Evolutionary conservation across 306 rosid species (phyloP).

Genomic region (Inga leiocalycina): DNA sequence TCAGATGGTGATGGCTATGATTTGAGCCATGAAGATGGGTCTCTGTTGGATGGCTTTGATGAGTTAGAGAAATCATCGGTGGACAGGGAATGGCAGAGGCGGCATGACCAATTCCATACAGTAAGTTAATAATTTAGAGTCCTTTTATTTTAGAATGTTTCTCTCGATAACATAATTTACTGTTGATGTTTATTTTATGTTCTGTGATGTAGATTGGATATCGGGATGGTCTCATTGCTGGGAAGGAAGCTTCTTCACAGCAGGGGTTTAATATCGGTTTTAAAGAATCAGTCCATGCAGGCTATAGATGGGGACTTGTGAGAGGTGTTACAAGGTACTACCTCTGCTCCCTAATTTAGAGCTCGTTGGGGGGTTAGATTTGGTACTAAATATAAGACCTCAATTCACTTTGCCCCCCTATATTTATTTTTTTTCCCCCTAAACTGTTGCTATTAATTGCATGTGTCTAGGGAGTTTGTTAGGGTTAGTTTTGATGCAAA

Average conservation of each 20-base stretch:
- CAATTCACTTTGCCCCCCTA: too few species aligned
- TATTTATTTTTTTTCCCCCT: too few species aligned
- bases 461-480: too few species aligned
- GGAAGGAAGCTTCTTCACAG: conserved; percentile 85
- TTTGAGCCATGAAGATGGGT: conserved; percentile 32
- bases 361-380: too few species aligned
- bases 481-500: too few species aligned
- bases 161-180: neutral
- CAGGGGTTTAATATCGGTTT: conserved; percentile 87
- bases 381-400: too few species aligned
- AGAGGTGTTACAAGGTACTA: conserved; percentile 81
- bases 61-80: conserved; percentile 40
- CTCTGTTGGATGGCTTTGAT: conserved; percentile 51
- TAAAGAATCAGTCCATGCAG: conserved; percentile 63
- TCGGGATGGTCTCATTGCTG: conserved; percentile 78
- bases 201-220: conserved; percentile 62
- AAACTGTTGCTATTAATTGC: too few species aligned
- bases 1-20: conserved; percentile 52
- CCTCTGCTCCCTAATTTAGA: too few species aligned
- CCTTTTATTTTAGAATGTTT: conserved; percentile 21
- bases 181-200: conserved; percentile 5
- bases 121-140: conserved; percentile 35
- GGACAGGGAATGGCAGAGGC: conserved; percentile 76
- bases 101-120: conserved; percentile 72
- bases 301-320: conserved; percentile 76